Base-by-base conservation (phyloP, 768 basidiomycete genomes). In the Boletus patriciae region DNA sequence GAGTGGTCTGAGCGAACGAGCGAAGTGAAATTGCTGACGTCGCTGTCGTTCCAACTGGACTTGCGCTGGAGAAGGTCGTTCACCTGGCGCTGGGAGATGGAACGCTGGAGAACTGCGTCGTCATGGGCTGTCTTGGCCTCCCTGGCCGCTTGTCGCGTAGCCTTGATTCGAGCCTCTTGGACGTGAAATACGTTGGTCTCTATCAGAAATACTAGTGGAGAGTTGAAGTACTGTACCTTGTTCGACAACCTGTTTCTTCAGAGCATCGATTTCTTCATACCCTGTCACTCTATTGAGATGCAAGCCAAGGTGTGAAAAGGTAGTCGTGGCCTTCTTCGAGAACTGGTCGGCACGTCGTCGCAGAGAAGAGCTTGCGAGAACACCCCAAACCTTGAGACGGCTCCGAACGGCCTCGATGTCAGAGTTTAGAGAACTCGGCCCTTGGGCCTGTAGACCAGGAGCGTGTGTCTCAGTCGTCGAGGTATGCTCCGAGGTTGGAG, bases 21-120 rank as follows among this genome's bases (percentile, higher is more conserved):
- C 45, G 83, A 80, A 0, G 97, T 98, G 76, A 98, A 98, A 23
- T 87, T 80, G 37, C 80, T 72, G 43, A 99, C 92, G 70, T 98
- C 97, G 55, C 77, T 67, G 65, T 93, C 92, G n/a, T 80, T 85
- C 97, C 97, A 99, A n/a, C 73, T 77, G 1, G 88, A 88, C 76
- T 98, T 98, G 57, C 97, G 92, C 70, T 94, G 90, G 16, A 98
- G 77, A 3, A 99, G 83, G 68, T 95, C 91, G 73, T 98, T 98
- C 50, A 97, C 92, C 71, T 96, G 90, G n/a, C 91, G 85, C 70
- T 99, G 96, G 5, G 92, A 92, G 43, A 85, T 80, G 10, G 92
- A 87, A 6, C 95, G 88, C 63, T 84, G 78, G 12, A 81, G 68
- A n/a, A 95, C 90, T 0, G 94, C 91, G 53, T 80, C 73, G 54